These are phyloP conservation scores for Acmispon strigosus DNA, from an alignment of 306 rosid species.

Conservation along the genomic window DNA sequence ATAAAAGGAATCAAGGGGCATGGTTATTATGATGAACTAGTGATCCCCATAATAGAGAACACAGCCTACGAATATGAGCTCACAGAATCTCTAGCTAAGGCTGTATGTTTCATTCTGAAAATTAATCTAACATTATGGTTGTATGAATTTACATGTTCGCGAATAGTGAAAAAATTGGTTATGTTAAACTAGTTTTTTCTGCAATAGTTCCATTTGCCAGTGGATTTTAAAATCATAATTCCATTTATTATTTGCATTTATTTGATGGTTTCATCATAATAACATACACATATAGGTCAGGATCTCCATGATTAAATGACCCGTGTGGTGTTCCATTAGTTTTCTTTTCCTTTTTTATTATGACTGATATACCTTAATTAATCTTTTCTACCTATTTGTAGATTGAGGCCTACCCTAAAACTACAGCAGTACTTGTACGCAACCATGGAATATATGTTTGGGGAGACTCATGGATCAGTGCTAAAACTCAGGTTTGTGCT, in stretches of 20 bases:
- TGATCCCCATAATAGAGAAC: constrained; percentile 29
- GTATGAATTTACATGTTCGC: not conserved
- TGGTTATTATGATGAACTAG: constrained; percentile 82
- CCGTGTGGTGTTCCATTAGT: not conserved
- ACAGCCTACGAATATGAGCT: constrained; percentile 63
- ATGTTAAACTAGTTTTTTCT: not conserved
- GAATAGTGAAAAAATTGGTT: not conserved
- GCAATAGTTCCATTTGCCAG: not conserved
- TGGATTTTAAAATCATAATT: not conserved
- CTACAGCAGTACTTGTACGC: constrained; percentile 91
- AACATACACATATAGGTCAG: not conserved
- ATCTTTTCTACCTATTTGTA: constrained; percentile 18
- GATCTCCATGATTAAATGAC: not conserved
- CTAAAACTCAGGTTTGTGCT: constrained; percentile 75
- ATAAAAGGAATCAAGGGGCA: constrained; percentile 83
- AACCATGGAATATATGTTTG: constrained; percentile 79
- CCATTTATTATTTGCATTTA: not conserved
- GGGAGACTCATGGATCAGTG: constrained; percentile 88
- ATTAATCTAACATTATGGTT: not conserved
- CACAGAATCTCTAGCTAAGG: constrained; percentile 73
- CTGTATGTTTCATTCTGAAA: constrained; percentile 38
- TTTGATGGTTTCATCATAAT: not conserved
- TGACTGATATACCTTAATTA: not conserved
- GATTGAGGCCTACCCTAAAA: constrained; percentile 82
- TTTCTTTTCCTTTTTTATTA: not conserved